Percentiles rank a stretch among this genome's conserved stretches.
Evolutionary conservation across 371 early-diverging fungal species (phyloP).

Genomic region (Catenaria anguillulae): DNA sequence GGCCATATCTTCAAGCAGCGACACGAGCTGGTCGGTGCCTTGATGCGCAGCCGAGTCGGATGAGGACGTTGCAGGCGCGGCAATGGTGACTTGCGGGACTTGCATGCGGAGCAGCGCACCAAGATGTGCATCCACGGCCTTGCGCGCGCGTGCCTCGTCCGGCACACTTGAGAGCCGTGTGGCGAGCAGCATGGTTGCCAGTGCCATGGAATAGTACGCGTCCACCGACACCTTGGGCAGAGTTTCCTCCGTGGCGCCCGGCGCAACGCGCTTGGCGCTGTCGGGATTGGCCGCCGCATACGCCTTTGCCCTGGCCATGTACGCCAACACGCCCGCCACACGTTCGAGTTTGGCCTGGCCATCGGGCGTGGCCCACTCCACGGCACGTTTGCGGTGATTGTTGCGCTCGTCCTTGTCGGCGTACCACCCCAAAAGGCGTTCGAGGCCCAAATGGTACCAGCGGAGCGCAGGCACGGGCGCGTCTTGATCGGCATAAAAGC

Average conservation of each 20-base stretch:
- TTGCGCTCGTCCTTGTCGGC: background rate
- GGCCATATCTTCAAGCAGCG: conserved; percentile 1
- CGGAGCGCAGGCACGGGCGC: background rate
- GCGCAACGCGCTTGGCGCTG: too few relatives aligned
- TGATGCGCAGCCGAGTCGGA: background rate
- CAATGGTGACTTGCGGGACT: background rate
- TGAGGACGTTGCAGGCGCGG: background rate
- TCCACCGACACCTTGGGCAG: background rate
- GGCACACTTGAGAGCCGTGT: too few relatives aligned
- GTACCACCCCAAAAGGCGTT: background rate
- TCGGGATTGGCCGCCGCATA: background rate
- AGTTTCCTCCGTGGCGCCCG: background rate
- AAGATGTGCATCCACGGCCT: background rate
- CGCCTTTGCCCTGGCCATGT: background rate
- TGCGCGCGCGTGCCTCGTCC: background rate
- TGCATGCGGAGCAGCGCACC: background rate
- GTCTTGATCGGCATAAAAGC: background rate
- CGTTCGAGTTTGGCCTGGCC: background rate
- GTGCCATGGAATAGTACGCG: background rate
- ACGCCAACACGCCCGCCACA: background rate
- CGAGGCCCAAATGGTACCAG: background rate
- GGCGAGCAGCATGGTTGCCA: background rate
- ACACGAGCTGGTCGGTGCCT: background rate
- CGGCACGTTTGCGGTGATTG: background rate
- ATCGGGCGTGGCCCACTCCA: background rate